Conservation (phyloP, 1,284 basidiomycete genomes). For the Athelia sp. region DNA sequence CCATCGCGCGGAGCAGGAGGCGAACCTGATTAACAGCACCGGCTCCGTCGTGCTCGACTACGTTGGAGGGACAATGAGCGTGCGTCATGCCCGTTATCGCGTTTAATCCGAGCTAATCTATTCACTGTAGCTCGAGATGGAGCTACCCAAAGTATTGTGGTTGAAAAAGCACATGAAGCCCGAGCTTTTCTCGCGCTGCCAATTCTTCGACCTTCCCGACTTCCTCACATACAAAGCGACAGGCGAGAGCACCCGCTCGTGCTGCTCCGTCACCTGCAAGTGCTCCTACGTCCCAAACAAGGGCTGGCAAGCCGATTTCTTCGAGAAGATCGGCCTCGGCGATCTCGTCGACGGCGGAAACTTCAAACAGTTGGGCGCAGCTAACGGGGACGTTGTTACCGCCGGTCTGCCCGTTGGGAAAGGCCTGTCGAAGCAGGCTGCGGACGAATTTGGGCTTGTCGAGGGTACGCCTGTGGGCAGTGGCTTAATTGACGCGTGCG, state of each 20-base stretch:
- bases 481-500: conserved; percentile 91
- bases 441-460: conserved; percentile 79
- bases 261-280: conserved; percentile 95
- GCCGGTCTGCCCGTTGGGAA: conserved; percentile 89
- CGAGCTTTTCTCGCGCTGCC: conserved; percentile 73
- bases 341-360: conserved; percentile 58
- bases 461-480: conserved; percentile 94
- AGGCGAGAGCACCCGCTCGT: conserved; percentile 72
- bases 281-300: conserved; percentile 89
- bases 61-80: conserved; percentile 96
- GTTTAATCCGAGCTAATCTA: conserved; percentile 4
- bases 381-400: conserved; percentile 64
- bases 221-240: conserved; percentile 95
- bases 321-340: conserved; percentile 75
- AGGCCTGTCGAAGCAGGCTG: conserved; percentile 77
- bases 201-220: conserved; percentile 98
- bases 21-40: conserved; percentile 83
- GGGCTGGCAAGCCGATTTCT: conserved; percentile 90
- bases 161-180: conserved; percentile 85
- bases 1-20: conserved; percentile 91
- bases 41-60: conserved; percentile 88
- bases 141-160: conserved; percentile 96
- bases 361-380: conserved; percentile 80
- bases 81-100: conserved; percentile 33
- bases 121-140: conserved; percentile 82